Conservation (phyloP, 176 grass and related monocot genomes). For the Hordeum marinum region DNA sequence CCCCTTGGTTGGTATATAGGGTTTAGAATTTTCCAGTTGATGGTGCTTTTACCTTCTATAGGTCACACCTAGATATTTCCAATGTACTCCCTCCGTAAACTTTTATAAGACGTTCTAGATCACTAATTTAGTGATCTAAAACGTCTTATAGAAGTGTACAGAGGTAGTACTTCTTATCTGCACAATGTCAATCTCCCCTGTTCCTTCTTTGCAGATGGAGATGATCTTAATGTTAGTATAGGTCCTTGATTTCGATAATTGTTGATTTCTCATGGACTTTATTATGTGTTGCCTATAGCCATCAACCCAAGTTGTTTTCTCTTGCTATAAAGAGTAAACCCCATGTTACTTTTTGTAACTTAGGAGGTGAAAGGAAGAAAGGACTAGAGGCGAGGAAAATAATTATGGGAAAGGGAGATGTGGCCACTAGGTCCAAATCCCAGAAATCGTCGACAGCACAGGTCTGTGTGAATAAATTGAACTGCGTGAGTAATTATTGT, state of each 20-base stretch:
- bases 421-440: constrained; percentile 50
- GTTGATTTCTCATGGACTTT: constrained; percentile 1
- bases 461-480: constrained; percentile 31
- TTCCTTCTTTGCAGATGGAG: constrained; percentile 8
- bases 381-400: constrained; percentile 17
- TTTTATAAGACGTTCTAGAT: no score
- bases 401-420: constrained; percentile 56
- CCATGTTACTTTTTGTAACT: neutral
- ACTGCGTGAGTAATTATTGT: constrained; percentile 9
- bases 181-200: neutral
- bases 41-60: neutral
- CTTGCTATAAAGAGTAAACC: constrained; percentile 14
- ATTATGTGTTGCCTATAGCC: constrained; percentile 16
- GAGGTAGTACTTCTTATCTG: neutral
- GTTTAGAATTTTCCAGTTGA: neutral
- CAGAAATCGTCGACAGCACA: constrained; percentile 47
- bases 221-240: neutral
- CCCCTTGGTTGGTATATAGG: neutral
- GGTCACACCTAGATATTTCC: constrained; percentile 13
- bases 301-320: neutral
- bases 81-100: no score
- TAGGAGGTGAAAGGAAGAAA: constrained; percentile 19
- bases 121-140: no score
- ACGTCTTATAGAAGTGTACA: no score
- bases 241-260: neutral